Base-by-base conservation (phyloP, 163 green algal genomes). In the Scenedesmus sp. region DNA sequence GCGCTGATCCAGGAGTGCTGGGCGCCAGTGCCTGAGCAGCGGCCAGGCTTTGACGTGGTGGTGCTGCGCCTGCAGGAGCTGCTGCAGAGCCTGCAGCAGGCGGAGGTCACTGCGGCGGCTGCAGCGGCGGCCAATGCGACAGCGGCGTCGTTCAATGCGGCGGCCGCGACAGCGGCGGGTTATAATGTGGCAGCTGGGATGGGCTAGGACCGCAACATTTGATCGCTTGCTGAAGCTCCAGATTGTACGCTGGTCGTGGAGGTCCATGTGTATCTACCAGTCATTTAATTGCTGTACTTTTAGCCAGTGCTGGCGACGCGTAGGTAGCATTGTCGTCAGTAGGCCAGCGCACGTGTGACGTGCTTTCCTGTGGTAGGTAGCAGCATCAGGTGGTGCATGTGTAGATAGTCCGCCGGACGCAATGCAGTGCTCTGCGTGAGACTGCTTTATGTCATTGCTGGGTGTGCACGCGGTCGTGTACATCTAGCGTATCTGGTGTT, bases 1-100 rank as follows among this genome's bases (percentile, higher is more conserved):
- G 74, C 70, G 6, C 95, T 97, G 64, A 96, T 97, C 13, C 91
- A 91, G 5, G 88, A 88, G 8, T 97, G 95, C 89, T 97, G 96
- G 96, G 94, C 94, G 12, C 70, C 96, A 0, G 60, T 96, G 2
- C 92, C 96, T 2, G 94, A 95, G 46, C 93, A 96, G 93, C 95
- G 96, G 18, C 96, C 96, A 16, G 76, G 73, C 16, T 97, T 97
- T 83, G 83, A 83, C 23, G 91, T 91, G 23, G 64, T 96, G 3
- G 88, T 92, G 52, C 5, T 57, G 56, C 92, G 90, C 70, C 88
- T 94, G 73, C 60, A 94, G 74, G 88, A 88, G 81, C 81, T 89
- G 88, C 64, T 73, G 60, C 46, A 84, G 79, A 76, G 18, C 5
- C 81, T 89, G 62, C 83, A 92, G 88, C 81, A 89, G 81, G 34